These are phyloP conservation scores for Didymella keratinophila DNA, from an alignment of 2,329 filamentous ascomycete species.

Conservation along the genomic window DNA sequence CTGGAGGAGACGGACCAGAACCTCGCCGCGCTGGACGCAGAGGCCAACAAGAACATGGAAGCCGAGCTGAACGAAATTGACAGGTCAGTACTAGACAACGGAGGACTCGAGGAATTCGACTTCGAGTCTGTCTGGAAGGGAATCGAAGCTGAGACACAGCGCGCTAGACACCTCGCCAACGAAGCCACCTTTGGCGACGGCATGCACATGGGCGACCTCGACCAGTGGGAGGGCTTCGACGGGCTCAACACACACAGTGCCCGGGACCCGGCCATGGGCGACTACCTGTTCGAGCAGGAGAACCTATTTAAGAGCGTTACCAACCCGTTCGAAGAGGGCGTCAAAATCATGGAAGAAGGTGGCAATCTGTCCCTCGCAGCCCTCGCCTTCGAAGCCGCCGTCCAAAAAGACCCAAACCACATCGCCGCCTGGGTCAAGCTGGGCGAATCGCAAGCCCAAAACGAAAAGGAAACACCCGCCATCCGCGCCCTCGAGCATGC, in stretches of 20 bases:
- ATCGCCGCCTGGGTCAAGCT: slow-evolving; percentile 93
- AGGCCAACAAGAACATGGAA: slow-evolving; percentile 79
- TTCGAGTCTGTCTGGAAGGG: slow-evolving; percentile 91
- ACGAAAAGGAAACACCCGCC: slow-evolving; percentile 96
- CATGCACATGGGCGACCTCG: slow-evolving; percentile 72
- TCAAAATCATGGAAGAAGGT: slow-evolving; percentile 90
- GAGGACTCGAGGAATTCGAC: slow-evolving; percentile 77
- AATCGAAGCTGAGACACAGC: slow-evolving; percentile 77
- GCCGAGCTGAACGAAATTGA: slow-evolving; percentile 89
- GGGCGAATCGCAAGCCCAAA: slow-evolving; percentile 92
- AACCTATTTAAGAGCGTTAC: slow-evolving; percentile 84
- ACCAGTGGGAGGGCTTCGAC: slow-evolving; percentile 82
- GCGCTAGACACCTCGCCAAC: slow-evolving; percentile 72
- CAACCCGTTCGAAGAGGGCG: slow-evolving; percentile 91
- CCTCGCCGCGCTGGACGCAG: slow-evolving; percentile 61
- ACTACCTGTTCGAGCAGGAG: slow-evolving; percentile 94
- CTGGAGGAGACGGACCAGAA: slow-evolving; percentile 73
- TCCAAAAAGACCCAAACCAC: slow-evolving; percentile 86
- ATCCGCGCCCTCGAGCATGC: slow-evolving; percentile 94
- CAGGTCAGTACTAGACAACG: slow-evolving; percentile 73
- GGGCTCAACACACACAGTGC: slow-evolving; percentile 71
- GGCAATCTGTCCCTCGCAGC: slow-evolving; percentile 94
- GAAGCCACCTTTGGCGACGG: slow-evolving; percentile 70
- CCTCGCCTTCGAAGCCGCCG: slow-evolving; percentile 93
- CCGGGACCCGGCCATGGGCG: slow-evolving; percentile 79